A percentile compares a stretch with the other conserved stretches of the same genome.
Conservation (phyloP, 2,329 filamentous ascomycete species). For the Hortaea sp. region DNA sequence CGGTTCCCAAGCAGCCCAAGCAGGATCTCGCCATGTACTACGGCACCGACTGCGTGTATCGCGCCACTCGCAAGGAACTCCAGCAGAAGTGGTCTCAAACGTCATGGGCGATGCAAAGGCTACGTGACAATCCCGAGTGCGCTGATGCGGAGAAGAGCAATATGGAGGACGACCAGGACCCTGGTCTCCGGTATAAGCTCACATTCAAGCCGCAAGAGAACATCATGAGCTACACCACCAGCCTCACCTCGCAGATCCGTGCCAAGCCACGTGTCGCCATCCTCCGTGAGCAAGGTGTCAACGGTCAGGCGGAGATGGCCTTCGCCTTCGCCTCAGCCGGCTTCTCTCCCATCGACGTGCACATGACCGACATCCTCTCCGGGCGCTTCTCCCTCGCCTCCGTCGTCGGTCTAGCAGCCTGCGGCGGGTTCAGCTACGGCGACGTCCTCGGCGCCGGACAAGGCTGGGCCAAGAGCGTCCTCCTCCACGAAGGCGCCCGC, state of each 20-base stretch:
- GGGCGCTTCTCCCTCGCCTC: constrained; percentile 67
- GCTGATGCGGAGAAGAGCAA: constrained; percentile 73
- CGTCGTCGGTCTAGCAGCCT: constrained; percentile 85
- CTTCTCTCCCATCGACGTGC: constrained; percentile 84
- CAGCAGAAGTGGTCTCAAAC: constrained; percentile 85
- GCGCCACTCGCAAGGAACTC: constrained; percentile 59
- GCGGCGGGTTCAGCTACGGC: constrained; percentile 92
- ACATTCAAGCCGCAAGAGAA: constrained; percentile 71
- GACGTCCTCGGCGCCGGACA: constrained; percentile 89
- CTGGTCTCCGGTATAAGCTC: constrained; percentile 75
- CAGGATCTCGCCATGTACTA: constrained; percentile 71
- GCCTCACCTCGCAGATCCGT: constrained; percentile 50
- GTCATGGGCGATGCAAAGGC: constrained; percentile 80
- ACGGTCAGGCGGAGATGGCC: constrained; percentile 95
- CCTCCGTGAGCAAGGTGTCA: constrained; percentile 88
- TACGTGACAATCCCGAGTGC: constrained; percentile 78
- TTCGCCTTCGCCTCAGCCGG: constrained; percentile 88
- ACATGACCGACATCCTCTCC: constrained; percentile 87
- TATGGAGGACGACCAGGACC: constrained; percentile 65
- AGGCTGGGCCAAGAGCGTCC: constrained; percentile 89
- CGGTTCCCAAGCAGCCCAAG: constrained; percentile 57
- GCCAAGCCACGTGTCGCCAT: constrained; percentile 74
- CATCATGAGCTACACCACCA: constrained; percentile 58
- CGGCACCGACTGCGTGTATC: constrained; percentile 57
- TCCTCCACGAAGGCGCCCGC: constrained; percentile 68